Percentiles rank a stretch among this genome's conserved stretches.
These are phyloP conservation scores for Hypoxylon rickii DNA, from an alignment of 495 filamentous ascomycete species.

Conservation along the genomic window DNA sequence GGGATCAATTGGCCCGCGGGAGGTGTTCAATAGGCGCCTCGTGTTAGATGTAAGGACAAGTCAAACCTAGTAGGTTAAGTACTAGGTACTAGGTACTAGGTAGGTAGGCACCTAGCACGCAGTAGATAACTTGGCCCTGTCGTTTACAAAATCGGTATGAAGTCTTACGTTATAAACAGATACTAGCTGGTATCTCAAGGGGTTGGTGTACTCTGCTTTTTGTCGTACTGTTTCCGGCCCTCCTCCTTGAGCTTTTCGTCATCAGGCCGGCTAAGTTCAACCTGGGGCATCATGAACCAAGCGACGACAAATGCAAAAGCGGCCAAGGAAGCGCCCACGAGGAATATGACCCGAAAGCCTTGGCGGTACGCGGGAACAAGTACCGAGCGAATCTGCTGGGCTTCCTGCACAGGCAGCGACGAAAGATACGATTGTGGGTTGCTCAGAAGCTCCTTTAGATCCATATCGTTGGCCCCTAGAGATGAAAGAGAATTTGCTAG, in stretches of 20 bases:
- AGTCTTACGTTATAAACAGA: no score
- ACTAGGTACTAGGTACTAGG: no score
- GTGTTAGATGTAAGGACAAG: no score
- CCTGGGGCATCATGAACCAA: slow-evolving; percentile 52
- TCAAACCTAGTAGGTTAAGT: no score
- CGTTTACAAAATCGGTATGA: no score
- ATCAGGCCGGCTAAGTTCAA: slow-evolving; percentile 48
- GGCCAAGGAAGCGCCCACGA: slow-evolving; percentile 52
- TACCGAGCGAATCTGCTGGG: slow-evolving; percentile 43
- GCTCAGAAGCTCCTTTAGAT: slow-evolving; percentile 33
- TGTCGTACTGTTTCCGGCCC: slow-evolving; percentile 33
- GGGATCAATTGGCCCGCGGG: no score
- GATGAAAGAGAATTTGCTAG: slow-evolving; percentile 42
- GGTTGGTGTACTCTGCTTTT: slow-evolving; percentile 8
- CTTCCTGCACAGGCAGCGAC: slow-evolving; percentile 42
- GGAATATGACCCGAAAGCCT: slow-evolving; percentile 57
- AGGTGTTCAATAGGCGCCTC: no score
- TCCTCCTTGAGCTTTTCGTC: slow-evolving; percentile 56
- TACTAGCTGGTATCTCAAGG: no score
- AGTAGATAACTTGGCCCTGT: no score
- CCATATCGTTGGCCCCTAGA: slow-evolving; percentile 33
- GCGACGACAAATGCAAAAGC: slow-evolving; percentile 52
- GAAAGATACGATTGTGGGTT: slow-evolving; percentile 36
- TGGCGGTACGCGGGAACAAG: slow-evolving; percentile 52
- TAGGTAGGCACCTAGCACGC: no score